Conservation (phyloP, 2,329 filamentous ascomycete genomes). For the Sporothrix phasma region DNA sequence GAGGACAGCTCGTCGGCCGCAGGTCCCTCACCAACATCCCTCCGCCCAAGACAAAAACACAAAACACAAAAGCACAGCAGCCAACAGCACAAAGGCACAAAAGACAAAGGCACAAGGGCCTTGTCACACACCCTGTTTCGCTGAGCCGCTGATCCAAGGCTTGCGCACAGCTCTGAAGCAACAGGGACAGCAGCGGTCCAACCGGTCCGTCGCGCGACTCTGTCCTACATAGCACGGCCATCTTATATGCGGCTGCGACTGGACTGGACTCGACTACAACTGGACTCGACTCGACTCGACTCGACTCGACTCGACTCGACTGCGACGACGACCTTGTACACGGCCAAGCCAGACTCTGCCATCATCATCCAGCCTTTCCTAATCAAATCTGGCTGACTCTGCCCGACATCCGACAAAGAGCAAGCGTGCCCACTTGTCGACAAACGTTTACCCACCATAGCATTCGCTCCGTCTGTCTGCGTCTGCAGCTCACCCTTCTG, state of each 20-base stretch:
- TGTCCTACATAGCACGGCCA: background rate
- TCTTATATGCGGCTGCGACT: background rate
- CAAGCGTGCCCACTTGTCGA: background rate
- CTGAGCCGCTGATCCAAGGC: constrained; percentile 20
- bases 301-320: no score
- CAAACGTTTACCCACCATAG: background rate
- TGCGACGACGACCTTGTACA: background rate
- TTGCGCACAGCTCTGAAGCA: constrained; percentile 5
- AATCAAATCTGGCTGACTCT: background rate
- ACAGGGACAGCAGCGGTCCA: constrained; percentile 1
- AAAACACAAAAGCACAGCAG: no score
- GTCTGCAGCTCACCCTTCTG: background rate
- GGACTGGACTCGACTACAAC: no score
- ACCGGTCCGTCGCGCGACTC: constrained; percentile 6
- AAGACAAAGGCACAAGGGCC: background rate
- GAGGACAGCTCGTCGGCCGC: constrained; percentile 9
- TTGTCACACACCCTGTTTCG: constrained; percentile 21
- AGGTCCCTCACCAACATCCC: constrained; percentile 14
- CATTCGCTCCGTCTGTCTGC: no score
- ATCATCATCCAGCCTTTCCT: no score
- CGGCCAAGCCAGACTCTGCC: constrained; percentile 1
- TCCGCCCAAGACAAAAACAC: no score
- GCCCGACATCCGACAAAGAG: constrained; percentile 3
- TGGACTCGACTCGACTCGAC: background rate
- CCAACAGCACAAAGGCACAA: no score